A percentile compares a stretch with the other conserved stretches of the same genome.
These are phyloP conservation scores for Tolypocladium amazonense DNA, from an alignment of 2,329 filamentous ascomycete genomes.

Conservation along the genomic window DNA sequence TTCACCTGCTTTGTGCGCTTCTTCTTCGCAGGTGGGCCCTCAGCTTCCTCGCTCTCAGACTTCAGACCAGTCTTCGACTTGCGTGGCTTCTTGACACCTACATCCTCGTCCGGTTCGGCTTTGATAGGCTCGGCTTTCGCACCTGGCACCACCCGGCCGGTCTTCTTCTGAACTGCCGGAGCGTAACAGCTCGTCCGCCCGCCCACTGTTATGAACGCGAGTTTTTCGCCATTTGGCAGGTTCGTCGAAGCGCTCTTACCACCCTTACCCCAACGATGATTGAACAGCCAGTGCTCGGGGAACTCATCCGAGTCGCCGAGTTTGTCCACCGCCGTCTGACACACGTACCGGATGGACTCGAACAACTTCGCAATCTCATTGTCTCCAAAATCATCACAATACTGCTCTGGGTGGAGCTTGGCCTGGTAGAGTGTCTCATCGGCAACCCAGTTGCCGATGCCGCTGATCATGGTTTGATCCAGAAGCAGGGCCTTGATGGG, in stretches of 20 bases:
- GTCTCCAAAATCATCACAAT: constrained; percentile 70
- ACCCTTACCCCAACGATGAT: constrained; percentile 82
- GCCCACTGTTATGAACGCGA: constrained; percentile 80
- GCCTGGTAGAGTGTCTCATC: constrained; percentile 92
- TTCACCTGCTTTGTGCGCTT: constrained; percentile 10
- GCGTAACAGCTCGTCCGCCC: constrained; percentile 87
- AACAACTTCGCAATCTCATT: constrained; percentile 63
- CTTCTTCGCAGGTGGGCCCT: constrained; percentile 14
- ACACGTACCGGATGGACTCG: constrained; percentile 65
- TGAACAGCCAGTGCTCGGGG: constrained; percentile 80
- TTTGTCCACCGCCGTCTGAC: constrained; percentile 64
- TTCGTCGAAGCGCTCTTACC: constrained; percentile 58
- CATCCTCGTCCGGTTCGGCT: constrained; percentile 9
- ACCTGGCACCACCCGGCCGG: constrained; percentile 27
- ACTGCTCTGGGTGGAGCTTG: constrained; percentile 83
- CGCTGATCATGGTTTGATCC: constrained; percentile 80
- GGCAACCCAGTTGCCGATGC: constrained; percentile 94
- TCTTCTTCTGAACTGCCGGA: constrained; percentile 77
- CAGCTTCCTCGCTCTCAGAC: constrained; percentile 13
- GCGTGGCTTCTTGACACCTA: constrained; percentile 10
- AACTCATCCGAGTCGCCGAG: constrained; percentile 78
- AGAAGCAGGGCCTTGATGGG: constrained; percentile 83
- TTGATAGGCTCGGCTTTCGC: constrained; percentile 32
- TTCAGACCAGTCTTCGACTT: constrained; percentile 12
- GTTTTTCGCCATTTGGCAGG: constrained; percentile 74